phyloP scores from a whole-genome alignment of 2,329 filamentous ascomycete genomes.

The Stachybotrys chartarum region DNA sequence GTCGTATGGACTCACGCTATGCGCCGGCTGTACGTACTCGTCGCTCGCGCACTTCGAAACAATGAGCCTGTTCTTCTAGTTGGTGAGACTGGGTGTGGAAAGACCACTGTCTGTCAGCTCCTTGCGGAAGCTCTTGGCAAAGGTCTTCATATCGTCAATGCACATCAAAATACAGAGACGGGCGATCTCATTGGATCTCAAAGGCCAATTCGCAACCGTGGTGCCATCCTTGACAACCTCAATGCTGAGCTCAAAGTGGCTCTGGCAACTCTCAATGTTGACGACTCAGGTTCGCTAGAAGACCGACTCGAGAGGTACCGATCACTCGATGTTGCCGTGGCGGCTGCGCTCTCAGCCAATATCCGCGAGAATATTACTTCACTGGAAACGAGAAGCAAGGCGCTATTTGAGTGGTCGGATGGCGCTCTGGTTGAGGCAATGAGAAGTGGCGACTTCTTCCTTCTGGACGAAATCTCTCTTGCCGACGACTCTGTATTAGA shows the following conservation, averaged over 20 bases:
- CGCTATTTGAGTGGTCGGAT: conserved; percentile 94
- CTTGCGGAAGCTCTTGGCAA: conserved; percentile 74
- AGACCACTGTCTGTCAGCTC: conserved; percentile 93
- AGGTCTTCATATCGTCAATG: conserved; percentile 83
- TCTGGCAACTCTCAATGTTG: conserved; percentile 32
- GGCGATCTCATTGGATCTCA: conserved; percentile 96
- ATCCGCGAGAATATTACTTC: conserved; percentile 38
- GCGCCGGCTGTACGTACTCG: conserved; percentile 82
- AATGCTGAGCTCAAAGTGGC: conserved; percentile 49
- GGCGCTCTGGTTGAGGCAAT: conserved; percentile 91
- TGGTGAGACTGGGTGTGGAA: conserved; percentile 94
- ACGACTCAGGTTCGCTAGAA: conserved; percentile 38
- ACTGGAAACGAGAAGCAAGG: conserved; percentile 60
- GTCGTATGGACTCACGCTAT: conserved; percentile 96
- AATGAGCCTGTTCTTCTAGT: conserved; percentile 92
- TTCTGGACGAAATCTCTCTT: conserved; percentile 95
- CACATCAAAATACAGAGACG: conserved; percentile 96
- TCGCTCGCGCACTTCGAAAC: conserved; percentile 78
- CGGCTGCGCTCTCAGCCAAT: conserved; percentile 39
- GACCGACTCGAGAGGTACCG: conserved; percentile 52
- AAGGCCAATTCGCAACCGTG: conserved; percentile 79
- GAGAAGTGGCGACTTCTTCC: conserved; percentile 81
- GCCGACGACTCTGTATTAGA: conserved; percentile 97
- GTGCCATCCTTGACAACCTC: conserved; percentile 61
- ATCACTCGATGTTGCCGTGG: conserved; percentile 36